Base-by-base conservation (phyloP, 2,329 filamentous ascomycete genomes). In the Scortechinia acanthostroma region DNA sequence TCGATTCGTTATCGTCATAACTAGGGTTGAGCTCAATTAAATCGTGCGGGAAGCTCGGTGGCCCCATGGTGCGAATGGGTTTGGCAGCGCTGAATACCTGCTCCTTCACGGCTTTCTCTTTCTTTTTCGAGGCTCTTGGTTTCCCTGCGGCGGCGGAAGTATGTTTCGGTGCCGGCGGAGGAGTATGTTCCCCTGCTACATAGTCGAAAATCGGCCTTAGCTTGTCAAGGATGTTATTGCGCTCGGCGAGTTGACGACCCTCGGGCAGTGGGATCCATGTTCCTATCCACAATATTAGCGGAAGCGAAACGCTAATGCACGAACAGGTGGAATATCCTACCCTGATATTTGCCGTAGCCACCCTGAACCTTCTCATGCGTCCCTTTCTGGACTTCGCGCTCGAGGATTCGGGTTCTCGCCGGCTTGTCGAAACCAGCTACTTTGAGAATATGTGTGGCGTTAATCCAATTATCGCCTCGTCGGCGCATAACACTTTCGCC, bases 321-420 rank as follows among this genome's bases (percentile, higher is more conserved):
- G n/a, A 30, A 10, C 25, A 30, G n/a, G 10, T 30, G 35, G 6
- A 17, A 40, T 10, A 10, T 10, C 17, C 6, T 40, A 40, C 35
- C 35, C 20, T 40, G 35, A 19, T 40, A 40, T 40, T 40, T 40
- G 14, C 35, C 35, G 20, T 40, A 40, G 17, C 35, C 35, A 40
- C 35, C 35, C 17, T 40, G 35, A 15, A 40, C 35, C 20, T 40
- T 40, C 17, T 40, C 35, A 19, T 40, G 35, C 6, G 17, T 19
- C 6, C 35, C 35, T 40, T 19, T 10, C 17, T 40, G 35, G 10
- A 40, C 35, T 19, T 40, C 35, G 35, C 35, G 35, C 35, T 40
- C 35, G 10, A 40, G 17, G 20, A 40, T 40, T 13, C 35, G 35
- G 14, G 35, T 40, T 40, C 35, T 10, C 6, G 35, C 35, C 17